phyloP scores from a whole-genome alignment of 345 rosid genomes.

The Melaleuca alternifolia region DNA sequence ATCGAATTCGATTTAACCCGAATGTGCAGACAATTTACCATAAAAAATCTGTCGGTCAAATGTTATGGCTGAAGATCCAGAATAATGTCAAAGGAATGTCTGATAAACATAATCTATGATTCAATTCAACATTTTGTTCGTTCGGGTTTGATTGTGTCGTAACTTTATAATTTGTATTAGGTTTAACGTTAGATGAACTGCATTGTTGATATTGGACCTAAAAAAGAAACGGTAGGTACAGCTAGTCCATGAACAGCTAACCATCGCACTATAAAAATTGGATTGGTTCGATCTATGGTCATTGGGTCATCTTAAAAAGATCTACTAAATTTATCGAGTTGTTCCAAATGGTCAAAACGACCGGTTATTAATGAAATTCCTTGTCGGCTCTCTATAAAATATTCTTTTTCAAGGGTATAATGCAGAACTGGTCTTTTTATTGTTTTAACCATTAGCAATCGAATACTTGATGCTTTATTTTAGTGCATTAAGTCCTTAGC shows the following conservation, averaged over 20 bases:
- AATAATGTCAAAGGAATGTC: not conserved
- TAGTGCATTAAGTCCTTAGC: not conserved
- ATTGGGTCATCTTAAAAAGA: not conserved
- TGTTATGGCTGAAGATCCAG: not conserved
- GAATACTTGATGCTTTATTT: not conserved
- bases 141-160: not conserved
- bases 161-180: not conserved
- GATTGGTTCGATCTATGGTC: constrained; percentile 2
- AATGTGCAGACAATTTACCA: not conserved
- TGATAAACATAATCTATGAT: not conserved
- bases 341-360: not conserved
- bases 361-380: no score
- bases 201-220: not conserved
- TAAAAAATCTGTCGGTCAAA: not conserved
- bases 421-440: not conserved
- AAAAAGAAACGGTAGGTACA: not conserved
- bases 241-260: constrained; percentile 14
- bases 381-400: no score
- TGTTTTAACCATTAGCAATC: not conserved
- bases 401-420: not conserved
- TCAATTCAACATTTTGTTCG: not conserved
- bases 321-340: not conserved
- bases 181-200: not conserved
- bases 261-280: constrained; percentile 3
- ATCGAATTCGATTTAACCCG: not conserved